Base-by-base conservation (phyloP, 352 stramenopile genomes). In the Phytophthora boehmeriae region DNA sequence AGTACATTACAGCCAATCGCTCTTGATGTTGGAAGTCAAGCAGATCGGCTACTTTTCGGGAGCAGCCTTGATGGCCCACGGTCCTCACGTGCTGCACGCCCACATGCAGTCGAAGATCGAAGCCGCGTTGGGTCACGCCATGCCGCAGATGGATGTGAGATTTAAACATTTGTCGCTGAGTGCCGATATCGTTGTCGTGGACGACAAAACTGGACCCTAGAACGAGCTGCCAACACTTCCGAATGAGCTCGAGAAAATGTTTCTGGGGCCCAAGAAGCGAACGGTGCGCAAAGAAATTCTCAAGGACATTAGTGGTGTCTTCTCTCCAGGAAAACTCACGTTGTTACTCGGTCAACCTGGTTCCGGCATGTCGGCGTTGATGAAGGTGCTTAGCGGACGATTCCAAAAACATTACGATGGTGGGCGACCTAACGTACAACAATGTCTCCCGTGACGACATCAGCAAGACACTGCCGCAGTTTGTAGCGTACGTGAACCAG, bases 41-140 rank as follows among this genome's bases (percentile, higher is more conserved):
- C 47, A 65, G 9, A 22, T 60, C 49, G 28, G 38, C 30, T 68
- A 66, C 39, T 59, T 63, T 17, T 72, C 64, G 19, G 69, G 54
- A 22, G 10, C 62, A 6, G 43, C 51, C n/a, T 36, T 81, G 30
- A 63, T 81, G 51, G 55, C 63, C 10, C 34, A 79, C 5, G 73
- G 73, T 0, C 68, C 75, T 5, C 52, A 76, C 17, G 68, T 42
- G n/a, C 60, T 78, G 34, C 74, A 83, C 36, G 41, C 52, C 11
- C 49, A 74, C 41, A 49, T 79, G 17, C 63, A 57, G 16, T 25
- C 41, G 25, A 71, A 65, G 34, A 25, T 79, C 16, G 38, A 44
- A 22, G 4, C 38, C 2, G 38, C 38, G 8, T 17, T 44, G 38
- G 38, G 38, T 4, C 14, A 44, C 14, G n/a, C 14, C 38, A 44